These are phyloP conservation scores for Talaromyces thailandensis DNA, from an alignment of 495 filamentous ascomycete genomes.

Conservation along the genomic window DNA sequence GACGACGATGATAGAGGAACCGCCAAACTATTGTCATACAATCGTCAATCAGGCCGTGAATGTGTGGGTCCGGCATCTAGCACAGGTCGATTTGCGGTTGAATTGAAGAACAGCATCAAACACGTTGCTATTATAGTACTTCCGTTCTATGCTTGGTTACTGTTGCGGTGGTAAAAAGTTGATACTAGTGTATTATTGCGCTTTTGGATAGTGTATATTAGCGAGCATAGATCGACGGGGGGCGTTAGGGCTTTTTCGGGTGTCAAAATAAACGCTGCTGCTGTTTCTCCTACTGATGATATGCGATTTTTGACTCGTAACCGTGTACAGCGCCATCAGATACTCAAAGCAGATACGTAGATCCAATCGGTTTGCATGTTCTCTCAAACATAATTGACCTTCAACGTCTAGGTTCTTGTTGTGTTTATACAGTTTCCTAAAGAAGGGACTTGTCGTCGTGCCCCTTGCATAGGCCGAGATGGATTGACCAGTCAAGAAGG, in stretches of 20 bases:
- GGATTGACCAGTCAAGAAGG: not conserved
- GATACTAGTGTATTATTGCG: not conserved
- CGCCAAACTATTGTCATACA: not conserved
- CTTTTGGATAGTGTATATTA: conserved; percentile 1
- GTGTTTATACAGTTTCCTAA: not conserved
- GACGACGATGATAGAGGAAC: conserved; percentile 9
- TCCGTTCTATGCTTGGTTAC: conserved; percentile 41
- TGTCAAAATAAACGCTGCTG: not conserved
- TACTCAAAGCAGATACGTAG: not conserved
- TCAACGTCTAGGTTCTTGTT: not conserved
- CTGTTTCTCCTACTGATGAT: not conserved
- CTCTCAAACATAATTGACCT: not conserved
- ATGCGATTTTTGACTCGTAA: not conserved
- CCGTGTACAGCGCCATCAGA: not conserved
- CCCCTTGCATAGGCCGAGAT: not conserved
- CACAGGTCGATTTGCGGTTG: conserved; percentile 12
- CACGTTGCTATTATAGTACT: conserved; percentile 36
- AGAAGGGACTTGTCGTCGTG: not conserved
- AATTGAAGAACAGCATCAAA: conserved; percentile 22
- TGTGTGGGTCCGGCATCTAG: conserved; percentile 9
- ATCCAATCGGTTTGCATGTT: not conserved
- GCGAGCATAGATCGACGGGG: not conserved
- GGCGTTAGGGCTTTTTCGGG: not conserved
- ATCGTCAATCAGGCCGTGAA: conserved; percentile 11
- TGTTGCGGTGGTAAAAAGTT: conserved; percentile 39